phyloP scores from a whole-genome alignment of 129 eudicot genomes.

The Sambucus nigra region DNA sequence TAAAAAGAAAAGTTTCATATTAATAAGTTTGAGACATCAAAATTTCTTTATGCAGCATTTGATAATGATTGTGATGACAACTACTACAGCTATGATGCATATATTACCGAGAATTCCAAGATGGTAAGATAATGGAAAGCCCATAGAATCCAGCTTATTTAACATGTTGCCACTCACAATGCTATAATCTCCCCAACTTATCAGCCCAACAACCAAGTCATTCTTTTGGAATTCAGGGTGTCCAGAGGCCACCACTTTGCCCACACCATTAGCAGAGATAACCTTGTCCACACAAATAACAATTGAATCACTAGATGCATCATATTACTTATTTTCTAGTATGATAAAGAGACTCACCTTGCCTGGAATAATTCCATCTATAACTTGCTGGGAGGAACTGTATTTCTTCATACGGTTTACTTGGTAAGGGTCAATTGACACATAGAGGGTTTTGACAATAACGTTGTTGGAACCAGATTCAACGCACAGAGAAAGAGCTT shows the following conservation, averaged over 20 bases:
- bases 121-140: constrained; percentile 9
- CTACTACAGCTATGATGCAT: too few relatives aligned
- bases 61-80: too few relatives aligned
- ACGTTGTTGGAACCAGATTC: constrained; percentile 7
- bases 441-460: constrained; percentile 5
- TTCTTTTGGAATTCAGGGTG: constrained; percentile 9
- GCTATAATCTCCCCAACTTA: constrained; percentile 2
- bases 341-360: neutral
- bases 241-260: constrained; percentile 13
- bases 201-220: neutral
- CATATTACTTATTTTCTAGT: neutral
- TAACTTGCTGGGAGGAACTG: neutral
- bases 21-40: too few relatives aligned
- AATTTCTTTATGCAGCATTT: too few relatives aligned
- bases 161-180: neutral
- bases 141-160: constrained; percentile 2
- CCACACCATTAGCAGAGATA: neutral
- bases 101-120: too few relatives aligned
- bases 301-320: too few relatives aligned
- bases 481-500: neutral
- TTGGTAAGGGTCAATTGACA: constrained; percentile 12
- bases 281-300: neutral
- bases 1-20: too few relatives aligned
- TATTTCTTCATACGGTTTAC: constrained; percentile 9
- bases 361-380: neutral